Evolutionary conservation across 2,329 filamentous ascomycete genomes (phyloP), one percentile per base, ranked within the genome.

Genomic region (Phaeosphaeria sp.): DNA sequence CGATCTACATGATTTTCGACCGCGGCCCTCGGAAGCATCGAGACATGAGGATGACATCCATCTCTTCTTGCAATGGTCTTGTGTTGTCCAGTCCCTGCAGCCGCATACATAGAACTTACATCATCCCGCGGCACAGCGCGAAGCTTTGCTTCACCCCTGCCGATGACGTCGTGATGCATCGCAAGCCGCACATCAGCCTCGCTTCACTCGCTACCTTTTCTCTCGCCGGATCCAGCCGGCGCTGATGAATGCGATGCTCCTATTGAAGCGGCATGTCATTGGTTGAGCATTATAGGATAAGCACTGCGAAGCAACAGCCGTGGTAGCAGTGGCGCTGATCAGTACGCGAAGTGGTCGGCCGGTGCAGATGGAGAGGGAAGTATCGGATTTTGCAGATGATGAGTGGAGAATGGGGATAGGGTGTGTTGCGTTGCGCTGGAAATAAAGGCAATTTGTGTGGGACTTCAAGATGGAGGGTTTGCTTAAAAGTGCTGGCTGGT

Each of bases 161-260:
- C 10, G 9, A n/a, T 50, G 48, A 50, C 48, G 48, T 50, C n/a
- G 33, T 20, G n/a, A 23, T 9, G 30, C 39, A 23, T 36, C 13
- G n/a, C 18, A 15, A 33, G n/a, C 18, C 33, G 48, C 33, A 36
- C 48, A 50, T 50, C 48, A 50, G 13, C 30, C 33, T 41, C 48
- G 7, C 18, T 41, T 41, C 48, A 50, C 33, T 50, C 48, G 33
- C 48, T 20, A 17, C 18, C 20, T 20, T 33, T 36, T 10, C 25
- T 47, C 17, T 27, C 44, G 44, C 48, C 48, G 48, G 48, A 50
- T 39, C 18, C 30, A 41, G 30, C 48, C 48, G 48, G 48, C 33
- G 48, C 48, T 50, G 48, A 50, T 50, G 42, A 50, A 50, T 50
- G 33, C 10, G 33, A n/a, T 22, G 13, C 30, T 23, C 30, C 3